phyloP scores from a whole-genome alignment of 257 asterid species.

The Henckelia pumila region DNA sequence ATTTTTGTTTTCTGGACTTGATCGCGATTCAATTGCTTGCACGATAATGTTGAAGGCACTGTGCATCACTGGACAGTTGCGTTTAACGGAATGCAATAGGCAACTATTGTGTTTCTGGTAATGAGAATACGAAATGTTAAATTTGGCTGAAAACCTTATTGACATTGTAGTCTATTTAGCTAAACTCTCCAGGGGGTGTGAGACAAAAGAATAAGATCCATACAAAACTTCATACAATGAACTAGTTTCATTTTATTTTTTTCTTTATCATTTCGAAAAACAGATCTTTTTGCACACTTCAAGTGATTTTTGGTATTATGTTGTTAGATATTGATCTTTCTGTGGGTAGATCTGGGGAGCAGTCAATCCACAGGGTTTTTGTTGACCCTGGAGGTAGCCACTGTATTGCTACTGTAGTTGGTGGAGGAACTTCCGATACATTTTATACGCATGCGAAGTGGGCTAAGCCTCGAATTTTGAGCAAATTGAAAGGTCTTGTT shows the following conservation, averaged over 20 bases:
- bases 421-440: conserved; percentile 89
- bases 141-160: not conserved
- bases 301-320: conserved; percentile 8
- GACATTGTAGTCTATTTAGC: conserved; percentile 12
- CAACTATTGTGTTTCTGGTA: not conserved
- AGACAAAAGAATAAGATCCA: not conserved
- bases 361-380: conserved; percentile 83
- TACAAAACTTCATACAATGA: conserved; percentile 1
- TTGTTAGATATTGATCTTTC: conserved; percentile 86
- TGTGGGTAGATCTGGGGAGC: conserved; percentile 87
- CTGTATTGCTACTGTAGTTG: conserved; percentile 86
- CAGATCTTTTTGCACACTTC: conserved; percentile 1
- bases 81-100: conserved; percentile 2
- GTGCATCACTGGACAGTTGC: not conserved
- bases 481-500: conserved; percentile 71
- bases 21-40: not conserved
- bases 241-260: not conserved
- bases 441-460: conserved; percentile 89
- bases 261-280: not conserved
- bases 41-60: conserved; percentile 12
- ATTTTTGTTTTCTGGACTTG: conserved; percentile 12
- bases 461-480: conserved; percentile 81
- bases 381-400: conserved; percentile 98
- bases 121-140: conserved; percentile 6
- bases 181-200: conserved; percentile 2